Evolutionary conservation across 2,329 filamentous ascomycete genomes (phyloP).

Genomic region (Pseudogymnoascus sp.): DNA sequence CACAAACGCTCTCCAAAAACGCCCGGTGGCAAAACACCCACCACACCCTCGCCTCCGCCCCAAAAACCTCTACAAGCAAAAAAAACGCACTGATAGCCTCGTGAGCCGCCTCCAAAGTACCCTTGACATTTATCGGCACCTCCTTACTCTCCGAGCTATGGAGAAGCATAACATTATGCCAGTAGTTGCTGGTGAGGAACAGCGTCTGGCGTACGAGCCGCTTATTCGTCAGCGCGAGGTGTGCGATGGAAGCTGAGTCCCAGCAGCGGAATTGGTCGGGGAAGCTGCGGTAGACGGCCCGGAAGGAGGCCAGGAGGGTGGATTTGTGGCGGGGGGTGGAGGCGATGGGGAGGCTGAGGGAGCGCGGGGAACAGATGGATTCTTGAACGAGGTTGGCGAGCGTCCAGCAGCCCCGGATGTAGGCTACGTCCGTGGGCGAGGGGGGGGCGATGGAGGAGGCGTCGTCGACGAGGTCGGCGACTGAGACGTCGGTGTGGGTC

Average conservation of each 20-base stretch:
- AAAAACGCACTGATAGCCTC: constrained; percentile 69
- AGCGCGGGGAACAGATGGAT: constrained; percentile 65
- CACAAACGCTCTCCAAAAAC: constrained; percentile 66
- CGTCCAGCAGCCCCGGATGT: constrained; percentile 65
- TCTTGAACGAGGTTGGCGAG: constrained; percentile 71
- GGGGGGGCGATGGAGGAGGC: constrained; percentile 46
- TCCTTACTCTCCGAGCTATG: constrained; percentile 60
- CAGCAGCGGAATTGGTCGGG: constrained; percentile 62
- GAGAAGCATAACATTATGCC: constrained; percentile 72
- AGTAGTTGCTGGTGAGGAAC: constrained; percentile 74
- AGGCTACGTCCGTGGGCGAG: constrained; percentile 58
- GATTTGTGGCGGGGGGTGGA: constrained; percentile 59
- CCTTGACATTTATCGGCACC: constrained; percentile 55
- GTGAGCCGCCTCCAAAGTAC: constrained; percentile 65
- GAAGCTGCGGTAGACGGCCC: constrained; percentile 62
- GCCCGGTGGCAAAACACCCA: constrained; percentile 79
- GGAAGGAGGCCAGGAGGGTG: constrained; percentile 60
- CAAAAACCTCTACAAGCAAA: constrained; percentile 59
- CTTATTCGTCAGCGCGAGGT: constrained; percentile 50
- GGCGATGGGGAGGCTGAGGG: constrained; percentile 63
- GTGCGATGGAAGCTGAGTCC: constrained; percentile 50
- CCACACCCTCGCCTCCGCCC: constrained; percentile 67
- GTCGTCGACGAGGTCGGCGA: constrained; percentile 64
- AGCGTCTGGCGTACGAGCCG: constrained; percentile 65
- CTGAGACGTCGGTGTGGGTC: constrained; percentile 69